Evolutionary conservation across 352 stramenopile genomes (phyloP).

Genomic region (Pythium periplocum): DNA sequence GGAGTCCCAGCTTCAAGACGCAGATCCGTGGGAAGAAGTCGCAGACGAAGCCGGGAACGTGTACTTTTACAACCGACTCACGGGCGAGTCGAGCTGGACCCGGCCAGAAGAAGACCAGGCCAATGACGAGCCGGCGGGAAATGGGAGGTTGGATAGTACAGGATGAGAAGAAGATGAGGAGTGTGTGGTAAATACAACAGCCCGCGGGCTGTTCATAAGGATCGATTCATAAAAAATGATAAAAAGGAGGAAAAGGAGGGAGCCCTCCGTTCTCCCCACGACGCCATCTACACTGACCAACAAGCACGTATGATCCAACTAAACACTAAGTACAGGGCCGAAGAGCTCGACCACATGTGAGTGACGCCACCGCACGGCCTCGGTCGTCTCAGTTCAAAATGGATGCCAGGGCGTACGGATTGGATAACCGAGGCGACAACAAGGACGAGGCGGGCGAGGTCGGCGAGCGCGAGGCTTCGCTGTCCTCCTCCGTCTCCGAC

Average conservation of each 20-base stretch:
- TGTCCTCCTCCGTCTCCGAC: constrained; percentile 11
- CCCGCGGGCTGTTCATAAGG: too few relatives aligned
- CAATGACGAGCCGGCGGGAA: neutral
- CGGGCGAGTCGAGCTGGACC: constrained; percentile 63
- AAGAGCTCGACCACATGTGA: too few relatives aligned
- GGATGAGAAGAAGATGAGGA: too few relatives aligned
- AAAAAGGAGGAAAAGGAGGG: too few relatives aligned
- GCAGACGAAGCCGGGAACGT: constrained; percentile 59
- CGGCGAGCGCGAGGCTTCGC: constrained; percentile 5
- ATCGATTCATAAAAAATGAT: too few relatives aligned
- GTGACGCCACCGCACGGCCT: too few relatives aligned
- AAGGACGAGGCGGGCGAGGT: constrained; percentile 3
- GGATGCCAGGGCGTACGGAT: constrained; percentile 19
- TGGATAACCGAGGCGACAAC: constrained; percentile 16
- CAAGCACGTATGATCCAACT: too few relatives aligned
- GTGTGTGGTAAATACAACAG: too few relatives aligned
- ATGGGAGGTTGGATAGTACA: too few relatives aligned
- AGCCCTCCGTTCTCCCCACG: too few relatives aligned
- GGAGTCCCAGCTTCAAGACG: constrained; percentile 1
- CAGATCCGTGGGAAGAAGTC: constrained; percentile 62
- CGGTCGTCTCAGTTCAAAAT: constrained; percentile 15
- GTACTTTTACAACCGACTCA: constrained; percentile 67
- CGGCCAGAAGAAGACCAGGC: constrained; percentile 14
- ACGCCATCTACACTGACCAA: too few relatives aligned
- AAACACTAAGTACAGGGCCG: too few relatives aligned